Evolutionary conservation across 1,284 basidiomycete species (phyloP).

Genomic region (Sporisorium scitamineum): DNA sequence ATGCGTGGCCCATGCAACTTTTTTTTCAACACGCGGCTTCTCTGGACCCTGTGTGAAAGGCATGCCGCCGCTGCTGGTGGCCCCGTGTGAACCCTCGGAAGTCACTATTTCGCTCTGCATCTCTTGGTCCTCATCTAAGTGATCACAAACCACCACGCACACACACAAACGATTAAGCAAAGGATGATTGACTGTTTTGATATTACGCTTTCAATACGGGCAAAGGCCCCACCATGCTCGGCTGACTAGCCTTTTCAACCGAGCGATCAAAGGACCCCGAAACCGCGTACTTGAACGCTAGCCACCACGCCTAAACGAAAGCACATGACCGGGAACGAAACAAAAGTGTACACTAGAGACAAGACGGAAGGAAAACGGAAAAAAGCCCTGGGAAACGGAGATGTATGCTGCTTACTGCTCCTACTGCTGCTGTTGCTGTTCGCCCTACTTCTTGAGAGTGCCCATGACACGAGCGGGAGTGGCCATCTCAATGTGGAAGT

Average conservation of each 20-base stretch:
- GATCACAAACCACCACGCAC: no score
- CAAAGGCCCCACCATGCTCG: slow-evolving; percentile 5
- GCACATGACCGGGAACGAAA: slow-evolving; percentile 17
- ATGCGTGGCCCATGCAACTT: background rate
- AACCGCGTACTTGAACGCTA: background rate
- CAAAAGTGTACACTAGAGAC: slow-evolving; percentile 36
- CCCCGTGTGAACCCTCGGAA: background rate
- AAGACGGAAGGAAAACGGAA: slow-evolving; percentile 6
- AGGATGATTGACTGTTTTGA: slow-evolving; percentile 6
- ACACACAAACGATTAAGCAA: background rate
- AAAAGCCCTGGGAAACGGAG: slow-evolving; percentile 21
- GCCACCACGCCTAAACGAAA: slow-evolving; percentile 13
- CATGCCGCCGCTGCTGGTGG: background rate
- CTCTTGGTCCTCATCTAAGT: background rate
- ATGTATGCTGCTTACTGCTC: slow-evolving; percentile 33
- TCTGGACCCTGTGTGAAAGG: background rate
- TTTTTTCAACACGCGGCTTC: no score
- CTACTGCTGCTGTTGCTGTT: background rate
- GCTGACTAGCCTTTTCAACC: slow-evolving; percentile 48
- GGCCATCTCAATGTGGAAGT: slow-evolving; percentile 68
- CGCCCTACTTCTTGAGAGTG: slow-evolving; percentile 49
- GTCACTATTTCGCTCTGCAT: background rate
- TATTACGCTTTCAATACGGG: slow-evolving; percentile 2
- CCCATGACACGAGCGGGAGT: slow-evolving; percentile 63
- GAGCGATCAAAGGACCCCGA: background rate